Conservation (phyloP, 371 early-diverging fungal species). For the Actinomucor elegans region DNA sequence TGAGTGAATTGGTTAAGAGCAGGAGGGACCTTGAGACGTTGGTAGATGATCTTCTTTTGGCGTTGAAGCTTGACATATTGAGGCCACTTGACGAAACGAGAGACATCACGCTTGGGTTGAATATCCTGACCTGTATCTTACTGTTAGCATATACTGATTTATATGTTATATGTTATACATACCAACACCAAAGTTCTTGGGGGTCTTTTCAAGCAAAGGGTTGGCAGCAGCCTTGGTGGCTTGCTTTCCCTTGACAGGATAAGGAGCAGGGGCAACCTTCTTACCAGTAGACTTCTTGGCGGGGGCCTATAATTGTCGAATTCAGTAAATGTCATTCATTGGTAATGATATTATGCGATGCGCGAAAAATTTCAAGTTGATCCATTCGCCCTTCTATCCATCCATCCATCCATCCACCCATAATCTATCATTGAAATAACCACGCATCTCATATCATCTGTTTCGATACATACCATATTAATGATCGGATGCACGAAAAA, state of each 20-base stretch:
- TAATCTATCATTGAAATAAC: background rate
- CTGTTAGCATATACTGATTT: too few relatives aligned
- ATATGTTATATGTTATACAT: too few relatives aligned
- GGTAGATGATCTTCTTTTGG: constrained; percentile 95
- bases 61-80: constrained; percentile 96
- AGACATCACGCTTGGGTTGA: constrained; percentile 94
- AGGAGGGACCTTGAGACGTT: constrained; percentile 99
- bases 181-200: constrained; percentile 94
- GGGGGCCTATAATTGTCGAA: constrained; percentile 38
- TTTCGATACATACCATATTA: constrained; percentile 13
- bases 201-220: constrained; percentile 92
- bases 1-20: constrained; percentile 99
- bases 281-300: constrained; percentile 69
- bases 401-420: constrained; percentile 11
- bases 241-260: constrained; percentile 71
- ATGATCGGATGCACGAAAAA: constrained; percentile 25
- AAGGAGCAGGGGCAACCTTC: constrained; percentile 94
- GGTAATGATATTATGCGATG: too few relatives aligned
- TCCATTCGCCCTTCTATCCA: constrained; percentile 2
- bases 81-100: constrained; percentile 98
- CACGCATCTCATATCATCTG: background rate
- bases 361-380: too few relatives aligned
- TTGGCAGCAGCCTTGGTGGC: constrained; percentile 74
- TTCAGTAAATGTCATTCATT: background rate
- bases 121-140: constrained; percentile 87